Evolutionary conservation across 2,329 filamentous ascomycete genomes (phyloP), one percentile per base, ranked within the genome.

Genomic region (Daldinia sp.): DNA sequence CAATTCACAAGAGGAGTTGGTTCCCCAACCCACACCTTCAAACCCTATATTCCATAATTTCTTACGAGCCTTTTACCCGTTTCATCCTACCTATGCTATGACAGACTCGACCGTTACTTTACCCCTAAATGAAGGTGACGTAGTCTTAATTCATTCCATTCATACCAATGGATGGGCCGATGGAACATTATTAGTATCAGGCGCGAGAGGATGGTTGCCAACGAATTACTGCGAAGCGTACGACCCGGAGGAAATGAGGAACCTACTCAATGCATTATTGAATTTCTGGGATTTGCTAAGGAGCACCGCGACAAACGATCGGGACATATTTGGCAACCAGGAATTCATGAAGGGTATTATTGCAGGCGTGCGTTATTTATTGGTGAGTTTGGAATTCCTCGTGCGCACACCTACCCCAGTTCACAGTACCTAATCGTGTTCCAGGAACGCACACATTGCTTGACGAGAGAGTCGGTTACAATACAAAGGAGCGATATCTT

Each of bases 101-200:
- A 87, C 87, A n/a, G 91, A 94, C 60, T 90, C 91, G 9, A 95
- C 93, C 8, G 91, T 98, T 57, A 98, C 94, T 9, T 82, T 97
- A 9, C 91, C 93, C 19, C 84, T 99, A 58, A 91, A 92, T 70
- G 90, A 95, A 74, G 95, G 95, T 61, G 95, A 99, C 73, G 87
- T 99, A 49, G 90, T 99, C 55, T 80, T 99, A 60, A 91, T 99
- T 19, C 95, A 99, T 77, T 97, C 95, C 3, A 92, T 98, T 69
- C 95, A 99, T 77, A 95, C 93, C 63, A 99, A 98, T 80, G 95
- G 95, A 70, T 99, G 95, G 95, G 95, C 95, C 29, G 95, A 99
- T 76, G 95, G 95, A 52, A 99, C 95, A 0, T 82, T 97, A 37
- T 80, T 99, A 64, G 85, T 90, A 21, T 92, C 93, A 2, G 94